Base-by-base conservation (phyloP, 306 rosid genomes). In the Citrullus colocynthis region DNA sequence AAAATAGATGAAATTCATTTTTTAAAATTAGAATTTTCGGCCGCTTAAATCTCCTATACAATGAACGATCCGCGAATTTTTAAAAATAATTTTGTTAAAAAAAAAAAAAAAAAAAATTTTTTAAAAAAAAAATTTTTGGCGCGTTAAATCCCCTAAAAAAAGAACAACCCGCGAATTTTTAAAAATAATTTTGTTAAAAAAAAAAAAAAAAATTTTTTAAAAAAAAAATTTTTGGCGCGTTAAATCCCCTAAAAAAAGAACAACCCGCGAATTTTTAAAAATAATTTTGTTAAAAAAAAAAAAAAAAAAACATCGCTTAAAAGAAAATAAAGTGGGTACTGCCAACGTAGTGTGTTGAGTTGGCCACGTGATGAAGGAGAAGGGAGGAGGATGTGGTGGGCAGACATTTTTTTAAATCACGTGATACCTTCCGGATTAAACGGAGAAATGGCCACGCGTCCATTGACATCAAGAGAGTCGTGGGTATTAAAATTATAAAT, bases 351-450 rank as follows among this genome's bases (percentile, higher is more conserved):
- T 65, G n/a, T 58, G 72, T 54, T 89, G 97, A 89, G 98, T 89
- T 95, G 97, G 96, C 97, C 98, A 93, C 94, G 97, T 91, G 97
- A 91, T 85, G 67, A 32, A 61, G 73, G 88, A 83, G 80, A 28
- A 87, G 41, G 13, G 11, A 76, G 49, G 11, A 56, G 67, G 87
- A 54, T 57, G 88, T 80, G 85, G 85, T 81, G 75, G 86, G 86
- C 84, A 75, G 82, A 76, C 88, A 73, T 87, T 85, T 71, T 85
- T 56, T 32, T 12, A 80, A 58, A 89, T 88, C 97, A 95, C 97
- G 98, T 90, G 97, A 95, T 82, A 79, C 41, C 75, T 73, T 75
- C 92, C 97, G 88, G 85, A 84, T 70, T 82, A 78, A 48, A 30
- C 88, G 91, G 91, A 4, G 0, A 10, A 44, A 1, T 1, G 0